Evolutionary conservation across 2,329 filamentous ascomycete species (phyloP), one percentile per base, ranked within the genome.

Genomic region (Conoideocrella luteorostrata): DNA sequence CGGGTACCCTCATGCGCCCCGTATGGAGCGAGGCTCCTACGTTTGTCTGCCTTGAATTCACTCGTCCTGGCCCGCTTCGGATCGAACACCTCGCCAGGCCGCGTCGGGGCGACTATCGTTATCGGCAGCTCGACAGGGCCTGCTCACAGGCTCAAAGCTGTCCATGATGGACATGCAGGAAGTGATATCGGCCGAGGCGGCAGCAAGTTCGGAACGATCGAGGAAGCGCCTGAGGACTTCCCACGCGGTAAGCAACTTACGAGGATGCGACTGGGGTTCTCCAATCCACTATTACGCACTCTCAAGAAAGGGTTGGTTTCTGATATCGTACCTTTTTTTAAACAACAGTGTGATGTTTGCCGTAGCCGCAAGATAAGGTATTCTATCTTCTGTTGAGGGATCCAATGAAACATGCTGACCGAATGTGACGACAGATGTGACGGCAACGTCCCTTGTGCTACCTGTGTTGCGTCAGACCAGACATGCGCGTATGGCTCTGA

Each of bases 291-390:
- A 51, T 56, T 63, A 56, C 15, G 24, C 11, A 20, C 6, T 13
- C 17, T n/a, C n/a, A 13, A 28, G 3, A 9, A 3, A 23, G 39
- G 12, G 23, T 24, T 24, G 18, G 4, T 7, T 24, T 33, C 29
- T 42, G 18, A 39, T 26, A 2, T 20, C 22, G 17, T 28, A 7
- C 4, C 7, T n/a, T 20, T 26, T 26, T 33, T 24, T 15, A 21
- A 28, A 17, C 18, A n/a, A n/a, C 45, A 74, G 70, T 74, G 70
- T 46, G 70, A 74, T 51, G 57, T 64, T 6, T 74, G 71, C 54
- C 62, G 71, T 45, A 59, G 63, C 41, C 62, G 67, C 43, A 74
- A 74, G 58, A 71, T 71, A 44, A 64, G 70, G 70, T 70, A 47
- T 28, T 43, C 43, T 4, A 20, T 18, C 10, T 24, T 13, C 24